Base-by-base conservation (phyloP, 2,329 filamentous ascomycete genomes). In the Hymenoscyphus infarciens region DNA sequence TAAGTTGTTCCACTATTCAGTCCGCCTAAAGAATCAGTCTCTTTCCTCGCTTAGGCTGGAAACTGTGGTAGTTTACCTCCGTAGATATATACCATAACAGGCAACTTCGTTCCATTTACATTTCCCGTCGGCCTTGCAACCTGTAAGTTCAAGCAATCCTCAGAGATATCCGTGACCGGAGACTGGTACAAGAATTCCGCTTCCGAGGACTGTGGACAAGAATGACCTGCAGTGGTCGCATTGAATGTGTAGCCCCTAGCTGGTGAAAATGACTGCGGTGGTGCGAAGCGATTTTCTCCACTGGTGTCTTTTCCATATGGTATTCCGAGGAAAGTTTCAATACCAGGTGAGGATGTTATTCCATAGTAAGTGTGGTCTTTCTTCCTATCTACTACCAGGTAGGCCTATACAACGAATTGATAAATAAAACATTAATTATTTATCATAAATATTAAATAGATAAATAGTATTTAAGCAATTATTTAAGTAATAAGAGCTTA, bases 61-160 rank as follows among this genome's bases (percentile, higher is more conserved):
- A 27, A 27, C 4, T 27, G 25, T 27, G 25, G 25, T 27, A 27
- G 25, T 27, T 27, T 75, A 53, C 87, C 87, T 0, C 87, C 87
- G 68, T 81, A 89, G 58, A 90, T 89, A 84, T 85, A 90, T 66
- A 87, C 85, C 19, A 89, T 74, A 1, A 90, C 87, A 0, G 87
- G 87, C 1, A 89, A 75, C 61, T 86, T 85, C 38, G 80, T 79
- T 1, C 77, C 77, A 0, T 80, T 83, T 8, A 82, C 83, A 0
- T 80, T 83, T 8, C 82, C 83, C 0, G 77, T 74, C 0, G 87
- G 87, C 10, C 86, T 79, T 38, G 83, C 78, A 4, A 89, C 79
- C 57, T 79, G 81, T 60, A 62, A 74, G 2, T 80, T 86, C 57
- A 89, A 74, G 68, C 87, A 89, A 71, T 89, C 85, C 70, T 90